Base-by-base conservation (phyloP, 2,329 filamentous ascomycete species). In the Cladosporium sp. region DNA sequence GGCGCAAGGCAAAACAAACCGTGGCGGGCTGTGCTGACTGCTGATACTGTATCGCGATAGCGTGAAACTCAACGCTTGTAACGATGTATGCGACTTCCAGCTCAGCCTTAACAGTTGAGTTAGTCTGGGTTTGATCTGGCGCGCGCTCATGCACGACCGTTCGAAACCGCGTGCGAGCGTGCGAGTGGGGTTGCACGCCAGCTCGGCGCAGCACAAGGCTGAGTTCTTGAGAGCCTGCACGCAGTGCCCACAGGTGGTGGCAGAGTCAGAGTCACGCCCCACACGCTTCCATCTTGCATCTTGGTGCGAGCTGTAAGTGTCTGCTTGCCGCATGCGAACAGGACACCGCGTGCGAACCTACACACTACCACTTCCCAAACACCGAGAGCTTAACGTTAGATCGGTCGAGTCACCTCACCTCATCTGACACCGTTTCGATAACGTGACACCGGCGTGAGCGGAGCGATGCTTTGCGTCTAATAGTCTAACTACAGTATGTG, bases 341-440 rank as follows among this genome's bases (percentile, higher is more conserved):
- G 41, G 28, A 55, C 52, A 55, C 15, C 52, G 52, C 52, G 52
- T 55, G 52, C 52, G 52, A 55, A 55, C 52, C 18, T 55, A 55
- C 52, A 55, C 52, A 5, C n/a, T 21, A n/a, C 26, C 11, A 3
- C 34, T 36, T 36, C 30, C 18, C 10, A 21, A 11, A 24, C 15
- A 21, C 52, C 14, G 52, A 55, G 52, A 55, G 52, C 52, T 55
- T 55, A 47, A 36, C 34, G 34, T 36, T 36, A 24, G 21, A 18
- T 21, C 18, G 15, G 34, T 55, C 52, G 28, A 55, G 52, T 55
- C 52, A 55, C 52, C 52, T 55, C 52, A 55, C 52, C 28, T 55
- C 24, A 30, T 30, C 51, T 47, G 41, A 47, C 52, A 55, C 52
- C 52, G 52, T 55, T 47, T 47, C n/a, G n/a, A 47, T 47, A 47